Conservation (phyloP, 1,139 yeast species). For the Pichia sp. region DNA sequence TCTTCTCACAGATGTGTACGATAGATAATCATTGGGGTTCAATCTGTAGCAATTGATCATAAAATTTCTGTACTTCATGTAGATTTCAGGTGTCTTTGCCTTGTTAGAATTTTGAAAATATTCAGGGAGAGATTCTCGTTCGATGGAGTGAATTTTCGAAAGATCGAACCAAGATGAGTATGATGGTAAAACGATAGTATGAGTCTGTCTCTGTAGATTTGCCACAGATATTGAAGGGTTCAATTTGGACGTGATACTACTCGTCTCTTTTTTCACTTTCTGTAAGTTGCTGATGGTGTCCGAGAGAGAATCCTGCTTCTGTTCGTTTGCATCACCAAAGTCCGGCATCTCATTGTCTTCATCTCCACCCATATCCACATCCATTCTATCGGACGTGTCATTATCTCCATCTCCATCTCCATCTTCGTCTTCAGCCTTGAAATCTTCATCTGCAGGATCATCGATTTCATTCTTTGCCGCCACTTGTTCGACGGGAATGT, state of each 20-base stretch:
- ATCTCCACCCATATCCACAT: not conserved
- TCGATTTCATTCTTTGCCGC: not conserved
- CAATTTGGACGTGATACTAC: not conserved
- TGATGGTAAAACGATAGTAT: conserved; percentile 87
- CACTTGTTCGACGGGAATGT: too few species aligned
- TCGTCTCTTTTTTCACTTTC: conserved; percentile 1
- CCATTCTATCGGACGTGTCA: not conserved
- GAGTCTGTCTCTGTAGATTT: conserved; percentile 50
- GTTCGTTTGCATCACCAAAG: not conserved
- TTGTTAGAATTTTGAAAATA: conserved; percentile 64
- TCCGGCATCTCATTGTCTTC: not conserved
- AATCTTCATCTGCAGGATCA: not conserved
- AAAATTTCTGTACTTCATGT: conserved; percentile 83
- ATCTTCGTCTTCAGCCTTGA: not conserved
- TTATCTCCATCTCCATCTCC: not conserved
- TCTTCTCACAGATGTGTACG: conserved; percentile 91
- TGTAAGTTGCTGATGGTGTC: not conserved
- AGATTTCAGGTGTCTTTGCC: conserved; percentile 81
- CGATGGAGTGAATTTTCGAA: conserved; percentile 57
- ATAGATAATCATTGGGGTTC: conserved; percentile 87
- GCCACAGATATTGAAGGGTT: conserved; percentile 1
- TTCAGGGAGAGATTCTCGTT: conserved; percentile 77
- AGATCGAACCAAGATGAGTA: conserved; percentile 88
- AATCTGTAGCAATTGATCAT: conserved; percentile 89
- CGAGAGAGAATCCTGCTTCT: not conserved